These are phyloP conservation scores for Fusarium stilboides DNA, from an alignment of 2,329 filamentous ascomycete genomes.

Conservation along the genomic window DNA sequence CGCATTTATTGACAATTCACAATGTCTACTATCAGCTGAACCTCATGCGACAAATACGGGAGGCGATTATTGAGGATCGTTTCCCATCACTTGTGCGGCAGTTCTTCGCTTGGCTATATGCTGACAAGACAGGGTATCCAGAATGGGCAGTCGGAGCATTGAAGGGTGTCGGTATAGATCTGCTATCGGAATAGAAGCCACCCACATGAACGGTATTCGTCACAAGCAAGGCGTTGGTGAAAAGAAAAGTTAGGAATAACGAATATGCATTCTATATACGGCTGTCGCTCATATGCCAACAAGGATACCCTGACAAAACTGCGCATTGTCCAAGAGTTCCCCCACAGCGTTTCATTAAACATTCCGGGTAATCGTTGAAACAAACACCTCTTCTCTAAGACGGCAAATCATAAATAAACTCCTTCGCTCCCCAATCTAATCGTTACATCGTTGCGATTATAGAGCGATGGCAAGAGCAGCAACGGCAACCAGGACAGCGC, in stretches of 20 bases:
- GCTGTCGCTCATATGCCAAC: constrained; percentile 29
- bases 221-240: constrained; percentile 24
- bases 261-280: constrained; percentile 46
- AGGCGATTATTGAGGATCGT: constrained; percentile 84
- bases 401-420: constrained; percentile 20
- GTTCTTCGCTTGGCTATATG: constrained; percentile 84
- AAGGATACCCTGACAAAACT: constrained; percentile 24
- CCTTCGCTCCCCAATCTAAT: constrained; percentile 2
- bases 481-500: constrained; percentile 44
- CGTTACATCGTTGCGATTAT: constrained; percentile 29
- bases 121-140: constrained; percentile 76
- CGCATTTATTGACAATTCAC: constrained; percentile 88
- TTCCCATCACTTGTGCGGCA: constrained; percentile 83
- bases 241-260: constrained; percentile 27
- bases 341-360: constrained; percentile 44
- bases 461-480: constrained; percentile 45
- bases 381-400: constrained; percentile 21
- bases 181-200: constrained; percentile 46
- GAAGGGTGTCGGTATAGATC: constrained; percentile 82
- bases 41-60: constrained; percentile 82
- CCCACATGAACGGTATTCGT: background rate
- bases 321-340: constrained; percentile 23
- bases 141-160: constrained; percentile 88
- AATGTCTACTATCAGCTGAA: constrained; percentile 94
- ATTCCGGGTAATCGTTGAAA: constrained; percentile 40